Base-by-base conservation (phyloP, 257 asterid genomes). In the Solanum medicagineum region DNA sequence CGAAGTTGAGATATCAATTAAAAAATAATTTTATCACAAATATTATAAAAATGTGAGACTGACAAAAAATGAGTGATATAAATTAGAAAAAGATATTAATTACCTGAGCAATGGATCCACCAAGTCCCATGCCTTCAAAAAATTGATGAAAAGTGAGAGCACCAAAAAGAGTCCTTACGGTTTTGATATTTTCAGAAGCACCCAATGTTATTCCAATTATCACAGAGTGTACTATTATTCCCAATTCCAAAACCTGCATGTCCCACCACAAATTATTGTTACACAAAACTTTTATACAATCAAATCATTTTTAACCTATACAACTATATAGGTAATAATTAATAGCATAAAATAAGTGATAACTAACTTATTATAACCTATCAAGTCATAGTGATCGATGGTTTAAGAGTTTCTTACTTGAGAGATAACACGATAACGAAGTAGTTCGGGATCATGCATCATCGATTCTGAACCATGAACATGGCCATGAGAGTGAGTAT, bases 401-500 rank as follows among this genome's bases (percentile, higher is more conserved):
- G 40, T 36, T 36, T 36, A 36, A 36, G 40, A 36, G 40, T 36
- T 4, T 36, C 40, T 8, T 22, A 85, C 90, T 83, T 85, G 86
- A 22, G 90, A 88, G 29, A 89, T 59, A 22, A 89, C 74, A 66
- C 74, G 74, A 14, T 66, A 66, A 14, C 74, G 74, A 29, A 66
- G 74, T 7, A 66, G n/a, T n/a, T 66, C 45, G 2, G 74, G 40
- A 13, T 83, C 66, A 10, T 7, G 19, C 40, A 57, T 36, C 1
- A n/a, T 7, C 22, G 81, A 24, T 20, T 73, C 7, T 15, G 84
- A 24, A 54, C 81, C 89, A 69, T 87, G 91, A 40, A 81, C 77
- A 83, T 88, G 89, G 20, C 19, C 74, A 80, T 88, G 90, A 1
- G 87, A 71, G 62, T 86, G 87, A 55, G 83, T 85, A 54, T 65